Base-by-base conservation (phyloP, 1,284 basidiomycete species). In the Hortiboletus rubellus region DNA sequence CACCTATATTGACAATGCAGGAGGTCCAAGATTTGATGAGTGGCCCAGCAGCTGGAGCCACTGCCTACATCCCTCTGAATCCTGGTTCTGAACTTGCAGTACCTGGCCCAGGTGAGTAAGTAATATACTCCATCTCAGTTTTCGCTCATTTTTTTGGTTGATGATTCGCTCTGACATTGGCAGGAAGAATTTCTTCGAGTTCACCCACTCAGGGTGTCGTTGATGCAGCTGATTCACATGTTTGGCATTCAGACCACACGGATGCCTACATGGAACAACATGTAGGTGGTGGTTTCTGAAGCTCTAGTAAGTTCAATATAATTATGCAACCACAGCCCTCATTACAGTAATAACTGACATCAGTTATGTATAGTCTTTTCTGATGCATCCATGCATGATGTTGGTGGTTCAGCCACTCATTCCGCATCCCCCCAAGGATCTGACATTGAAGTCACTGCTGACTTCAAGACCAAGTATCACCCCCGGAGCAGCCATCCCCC, bases 401-500 rank as follows among this genome's bases (percentile, higher is more conserved):
- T 42, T 22, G 12, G 40, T 3, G 10, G 42, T 43, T 43, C 24
- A 7, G 42, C 24, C n/a, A 8, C 11, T 24, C 11, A 43, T 17
- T 43, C 40, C 5, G 1, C 27, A 27, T 27, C 38, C 14, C 38
- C n/a, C 10, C 12, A 2, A 40, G 38, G 17, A 40, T 40, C 38
- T 10, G 10, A 40, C 10, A 10, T n/a, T 14, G 38, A 40, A 18
- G n/a, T 40, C 24, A 7, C 24, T 5, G 42, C 24, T 10, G 5
- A 43, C 30, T 57, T 50, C 43, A 57, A 43, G 14, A 57, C 34
- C 1, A 30, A 55, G 30, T 56, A 49, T 31, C 46, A 57, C 6
- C 36, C 53, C 2, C 0, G 3, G 5, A 57, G 53, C 12, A 3
- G 17, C 5, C 3, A 3, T 24, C 17, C 4, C 0, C n/a, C 15